These are phyloP conservation scores for Pseudocercospora vitis DNA, from an alignment of 2,329 filamentous ascomycete species.

Conservation along the genomic window DNA sequence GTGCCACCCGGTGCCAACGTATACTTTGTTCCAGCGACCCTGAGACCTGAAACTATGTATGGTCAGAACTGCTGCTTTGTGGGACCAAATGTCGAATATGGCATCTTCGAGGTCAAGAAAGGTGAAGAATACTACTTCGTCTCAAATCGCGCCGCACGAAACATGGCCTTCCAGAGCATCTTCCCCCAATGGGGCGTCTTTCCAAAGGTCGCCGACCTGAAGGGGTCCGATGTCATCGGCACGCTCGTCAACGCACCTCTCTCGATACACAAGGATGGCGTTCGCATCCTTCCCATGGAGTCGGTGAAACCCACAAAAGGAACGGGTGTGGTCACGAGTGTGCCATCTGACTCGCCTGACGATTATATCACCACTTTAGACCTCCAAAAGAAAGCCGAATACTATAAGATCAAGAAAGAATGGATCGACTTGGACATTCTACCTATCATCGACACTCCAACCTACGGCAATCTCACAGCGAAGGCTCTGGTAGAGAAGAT, in stretches of 20 bases:
- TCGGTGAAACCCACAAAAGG: conserved; percentile 89
- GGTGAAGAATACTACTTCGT: conserved; percentile 74
- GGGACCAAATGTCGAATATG: conserved; percentile 84
- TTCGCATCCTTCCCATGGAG: conserved; percentile 93
- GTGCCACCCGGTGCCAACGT: conserved; percentile 76
- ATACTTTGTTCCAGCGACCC: conserved; percentile 86
- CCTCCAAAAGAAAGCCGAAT: conserved; percentile 90
- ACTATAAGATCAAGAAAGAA: conserved; percentile 93
- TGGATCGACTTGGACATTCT: conserved; percentile 90
- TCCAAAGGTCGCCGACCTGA: conserved; percentile 71
- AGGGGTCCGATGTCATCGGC: conserved; percentile 78
- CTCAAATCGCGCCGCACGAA: conserved; percentile 79
- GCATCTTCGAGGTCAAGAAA: conserved; percentile 70
- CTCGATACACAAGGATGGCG: conserved; percentile 77
- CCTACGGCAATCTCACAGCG: conserved; percentile 81
- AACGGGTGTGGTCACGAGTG: conserved; percentile 92
- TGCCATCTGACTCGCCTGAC: conserved; percentile 93
- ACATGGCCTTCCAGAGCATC: conserved; percentile 93
- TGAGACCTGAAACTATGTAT: conserved; percentile 98
- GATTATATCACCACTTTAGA: conserved; percentile 89
- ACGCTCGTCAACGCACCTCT: conserved; percentile 88
- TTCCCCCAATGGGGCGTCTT: conserved; percentile 75
- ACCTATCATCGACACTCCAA: conserved; percentile 85
- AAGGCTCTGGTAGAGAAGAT: conserved; percentile 82
- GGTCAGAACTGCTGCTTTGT: conserved; percentile 96